Conservation (phyloP, 2,329 filamentous ascomycete species). For the Colletotrichum sp. region DNA sequence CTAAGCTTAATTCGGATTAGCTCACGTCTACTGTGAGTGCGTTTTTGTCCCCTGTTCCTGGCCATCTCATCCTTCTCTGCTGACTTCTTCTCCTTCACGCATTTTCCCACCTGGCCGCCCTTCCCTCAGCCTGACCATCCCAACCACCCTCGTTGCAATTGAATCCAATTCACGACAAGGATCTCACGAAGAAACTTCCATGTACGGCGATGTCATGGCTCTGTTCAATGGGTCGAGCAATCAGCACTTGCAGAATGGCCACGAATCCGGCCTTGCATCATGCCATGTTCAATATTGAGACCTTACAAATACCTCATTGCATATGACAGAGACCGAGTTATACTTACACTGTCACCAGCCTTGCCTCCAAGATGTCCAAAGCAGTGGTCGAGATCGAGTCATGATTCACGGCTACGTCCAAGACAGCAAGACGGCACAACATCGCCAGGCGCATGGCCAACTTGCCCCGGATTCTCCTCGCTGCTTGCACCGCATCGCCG, state of each 20-base stretch:
- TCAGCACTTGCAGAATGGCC: not conserved
- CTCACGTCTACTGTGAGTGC: not conserved
- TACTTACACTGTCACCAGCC: not conserved
- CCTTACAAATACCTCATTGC: not conserved
- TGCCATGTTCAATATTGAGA: not conserved
- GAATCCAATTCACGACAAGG: not conserved
- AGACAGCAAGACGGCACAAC: not conserved
- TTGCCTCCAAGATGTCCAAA: not conserved
- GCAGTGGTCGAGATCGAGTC: not conserved
- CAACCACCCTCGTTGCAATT: not conserved
- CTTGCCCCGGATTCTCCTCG: not conserved
- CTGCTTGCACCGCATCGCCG: not conserved
- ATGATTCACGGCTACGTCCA: not conserved
- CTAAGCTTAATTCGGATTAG: not conserved
- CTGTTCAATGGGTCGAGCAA: not conserved
- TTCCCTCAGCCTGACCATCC: not conserved
- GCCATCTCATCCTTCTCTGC: not conserved
- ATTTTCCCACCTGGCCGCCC: not conserved
- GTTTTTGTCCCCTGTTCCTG: constrained; percentile 6
- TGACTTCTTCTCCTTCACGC: not conserved
- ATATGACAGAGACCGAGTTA: not conserved
- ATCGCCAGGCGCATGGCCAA: not conserved
- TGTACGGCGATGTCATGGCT: not conserved
- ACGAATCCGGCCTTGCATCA: not conserved
- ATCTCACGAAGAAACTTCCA: not conserved